phyloP scores from a whole-genome alignment of 73 alveolate species.

The Tetrahymena thermophila region DNA sequence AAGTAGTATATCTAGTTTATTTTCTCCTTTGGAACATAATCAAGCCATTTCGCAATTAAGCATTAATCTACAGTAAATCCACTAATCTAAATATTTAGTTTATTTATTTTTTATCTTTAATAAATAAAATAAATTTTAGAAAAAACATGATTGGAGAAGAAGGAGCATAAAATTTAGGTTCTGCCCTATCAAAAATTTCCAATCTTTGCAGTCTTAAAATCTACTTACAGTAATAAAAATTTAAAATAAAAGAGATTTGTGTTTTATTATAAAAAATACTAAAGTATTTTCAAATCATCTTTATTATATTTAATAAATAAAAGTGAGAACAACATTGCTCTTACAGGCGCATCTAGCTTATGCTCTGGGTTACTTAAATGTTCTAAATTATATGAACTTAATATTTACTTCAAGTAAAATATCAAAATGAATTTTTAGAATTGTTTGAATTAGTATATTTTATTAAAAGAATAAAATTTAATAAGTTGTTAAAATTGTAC shows the following conservation, averaged over 20 bases:
- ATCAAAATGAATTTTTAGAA: too few relatives aligned
- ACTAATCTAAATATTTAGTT: too few relatives aligned
- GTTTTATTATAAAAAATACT: too few relatives aligned
- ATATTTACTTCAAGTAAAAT: neutral
- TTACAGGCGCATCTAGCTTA: neutral
- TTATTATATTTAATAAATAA: too few relatives aligned
- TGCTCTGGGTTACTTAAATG: neutral
- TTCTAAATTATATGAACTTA: neutral
- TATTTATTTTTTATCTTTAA: too few relatives aligned
- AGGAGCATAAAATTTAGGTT: neutral
- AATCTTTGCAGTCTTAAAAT: neutral
- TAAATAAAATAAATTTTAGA: neutral
- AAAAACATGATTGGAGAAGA: neutral
- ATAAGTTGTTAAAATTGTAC: too few relatives aligned
- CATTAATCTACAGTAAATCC: neutral
- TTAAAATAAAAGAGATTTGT: too few relatives aligned
- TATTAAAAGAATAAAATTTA: too few relatives aligned
- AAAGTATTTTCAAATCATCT: too few relatives aligned
- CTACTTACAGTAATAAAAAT: neutral
- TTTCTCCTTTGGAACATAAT: neutral
- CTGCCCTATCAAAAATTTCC: neutral
- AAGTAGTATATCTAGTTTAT: neutral
- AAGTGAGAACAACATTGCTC: neutral
- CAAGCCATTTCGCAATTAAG: too few relatives aligned
- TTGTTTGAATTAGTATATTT: too few relatives aligned